Conservation (phyloP, 2,329 filamentous ascomycete genomes). For the Fusarium nurragi region DNA sequence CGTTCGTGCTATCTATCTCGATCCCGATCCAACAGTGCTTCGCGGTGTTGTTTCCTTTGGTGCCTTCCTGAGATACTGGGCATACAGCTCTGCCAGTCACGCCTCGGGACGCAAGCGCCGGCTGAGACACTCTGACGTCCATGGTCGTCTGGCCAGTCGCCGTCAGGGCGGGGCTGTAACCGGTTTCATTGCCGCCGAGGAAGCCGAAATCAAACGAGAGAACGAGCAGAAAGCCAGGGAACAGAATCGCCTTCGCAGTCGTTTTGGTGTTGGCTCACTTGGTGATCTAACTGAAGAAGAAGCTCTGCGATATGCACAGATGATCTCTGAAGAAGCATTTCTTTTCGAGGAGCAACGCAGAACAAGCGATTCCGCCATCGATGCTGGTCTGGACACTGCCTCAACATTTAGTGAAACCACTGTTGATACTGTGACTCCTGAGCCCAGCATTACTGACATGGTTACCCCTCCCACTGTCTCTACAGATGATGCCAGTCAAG, state of each 20-base stretch:
- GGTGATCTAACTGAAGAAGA: conserved; percentile 73
- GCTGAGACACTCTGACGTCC: conserved; percentile 71
- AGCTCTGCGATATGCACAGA: conserved; percentile 70
- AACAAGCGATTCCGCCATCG: conserved; percentile 61
- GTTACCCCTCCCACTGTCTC: conserved; percentile 43
- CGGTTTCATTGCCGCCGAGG: conserved; percentile 87
- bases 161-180: conserved; percentile 74
- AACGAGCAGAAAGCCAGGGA: conserved; percentile 73
- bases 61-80: conserved; percentile 90
- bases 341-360: conserved; percentile 66
- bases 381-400: conserved; percentile 55
- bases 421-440: conserved; percentile 62
- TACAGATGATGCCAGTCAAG: conserved; percentile 15
- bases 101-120: conserved; percentile 82
- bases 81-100: conserved; percentile 85
- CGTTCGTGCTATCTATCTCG: conserved; percentile 84
- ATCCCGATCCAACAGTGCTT: conserved; percentile 85
- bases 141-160: conserved; percentile 61
- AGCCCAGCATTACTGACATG: conserved; percentile 60
- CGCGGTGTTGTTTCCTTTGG: conserved; percentile 89
- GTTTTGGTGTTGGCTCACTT: conserved; percentile 83
- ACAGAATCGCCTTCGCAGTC: conserved; percentile 73
- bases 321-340: conserved; percentile 71
- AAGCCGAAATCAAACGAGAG: conserved; percentile 80
- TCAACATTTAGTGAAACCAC: conserved; percentile 55